Conservation (phyloP, 352 stramenopile species). For the Aphanomyces astaci region DNA sequence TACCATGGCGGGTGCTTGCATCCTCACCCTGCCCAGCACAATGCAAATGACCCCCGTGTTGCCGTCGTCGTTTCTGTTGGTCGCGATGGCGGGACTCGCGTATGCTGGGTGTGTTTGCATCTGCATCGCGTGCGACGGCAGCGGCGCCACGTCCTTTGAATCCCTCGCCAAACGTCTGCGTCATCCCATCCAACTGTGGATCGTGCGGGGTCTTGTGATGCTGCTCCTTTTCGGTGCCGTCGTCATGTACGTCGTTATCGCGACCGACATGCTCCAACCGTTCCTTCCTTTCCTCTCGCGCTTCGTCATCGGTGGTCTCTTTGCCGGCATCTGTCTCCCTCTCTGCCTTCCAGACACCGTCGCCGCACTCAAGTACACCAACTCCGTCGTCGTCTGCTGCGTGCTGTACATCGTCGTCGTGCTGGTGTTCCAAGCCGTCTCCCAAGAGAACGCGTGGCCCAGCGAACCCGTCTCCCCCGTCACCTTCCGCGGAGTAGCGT, state of each 20-base stretch:
- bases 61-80: constrained; percentile 44
- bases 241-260: constrained; percentile 79
- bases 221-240: constrained; percentile 69
- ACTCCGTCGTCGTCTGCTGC: constrained; percentile 66
- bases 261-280: constrained; percentile 76
- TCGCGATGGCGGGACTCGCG: constrained; percentile 45
- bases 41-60: constrained; percentile 51
- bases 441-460: constrained; percentile 21
- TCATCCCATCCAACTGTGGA: constrained; percentile 53
- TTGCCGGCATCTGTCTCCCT: constrained; percentile 57
- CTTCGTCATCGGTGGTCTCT: constrained; percentile 50
- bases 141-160: constrained; percentile 68
- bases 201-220: constrained; percentile 61
- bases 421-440: constrained; percentile 37
- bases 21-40: constrained; percentile 62
- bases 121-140: constrained; percentile 50
- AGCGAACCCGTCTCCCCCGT: not conserved
- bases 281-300: constrained; percentile 53
- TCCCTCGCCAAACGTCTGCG: constrained; percentile 70
- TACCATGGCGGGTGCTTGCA: constrained; percentile 77
- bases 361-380: constrained; percentile 71
- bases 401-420: constrained; percentile 74
- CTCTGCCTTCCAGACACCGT: constrained; percentile 79
- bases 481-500: constrained; percentile 31
- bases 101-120: constrained; percentile 73